A percentile compares a stretch with the other conserved stretches of the same genome.
Conservation (phyloP, 331 rosid genomes). For the Telfairia occidentalis region DNA sequence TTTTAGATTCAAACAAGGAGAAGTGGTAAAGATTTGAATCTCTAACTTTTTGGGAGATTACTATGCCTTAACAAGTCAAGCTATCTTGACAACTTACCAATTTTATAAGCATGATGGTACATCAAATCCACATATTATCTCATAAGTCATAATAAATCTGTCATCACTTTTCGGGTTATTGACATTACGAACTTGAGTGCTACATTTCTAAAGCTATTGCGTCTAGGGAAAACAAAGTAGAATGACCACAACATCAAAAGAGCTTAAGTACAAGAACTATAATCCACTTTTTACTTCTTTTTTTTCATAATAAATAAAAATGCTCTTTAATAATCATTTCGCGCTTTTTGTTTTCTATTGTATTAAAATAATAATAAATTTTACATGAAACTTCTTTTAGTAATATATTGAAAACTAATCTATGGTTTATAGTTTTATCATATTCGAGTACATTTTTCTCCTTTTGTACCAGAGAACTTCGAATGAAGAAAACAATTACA, state of each 20-base stretch:
- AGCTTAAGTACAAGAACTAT: background rate
- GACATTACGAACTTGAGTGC: background rate
- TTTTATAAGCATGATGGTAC: background rate
- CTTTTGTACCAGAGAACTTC: background rate
- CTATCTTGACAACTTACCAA: too few species aligned
- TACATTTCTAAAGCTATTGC: background rate
- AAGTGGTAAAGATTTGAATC: too few species aligned
- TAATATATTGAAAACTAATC: background rate
- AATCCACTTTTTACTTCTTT: background rate
- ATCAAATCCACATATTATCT: background rate
- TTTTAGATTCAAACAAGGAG: too few species aligned
- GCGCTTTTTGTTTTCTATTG: background rate
- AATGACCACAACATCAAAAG: background rate
- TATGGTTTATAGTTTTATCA: background rate
- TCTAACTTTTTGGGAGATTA: too few species aligned
- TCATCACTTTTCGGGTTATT: background rate
- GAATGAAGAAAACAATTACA: background rate
- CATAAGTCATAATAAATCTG: background rate
- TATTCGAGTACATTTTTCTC: background rate
- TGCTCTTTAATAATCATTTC: background rate
- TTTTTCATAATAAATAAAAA: background rate
- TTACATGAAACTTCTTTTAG: background rate
- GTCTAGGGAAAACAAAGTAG: background rate
- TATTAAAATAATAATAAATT: background rate
- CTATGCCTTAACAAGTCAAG: too few species aligned